phyloP scores from a whole-genome alignment of 306 rosid genomes.

The Vigna hirtella region DNA sequence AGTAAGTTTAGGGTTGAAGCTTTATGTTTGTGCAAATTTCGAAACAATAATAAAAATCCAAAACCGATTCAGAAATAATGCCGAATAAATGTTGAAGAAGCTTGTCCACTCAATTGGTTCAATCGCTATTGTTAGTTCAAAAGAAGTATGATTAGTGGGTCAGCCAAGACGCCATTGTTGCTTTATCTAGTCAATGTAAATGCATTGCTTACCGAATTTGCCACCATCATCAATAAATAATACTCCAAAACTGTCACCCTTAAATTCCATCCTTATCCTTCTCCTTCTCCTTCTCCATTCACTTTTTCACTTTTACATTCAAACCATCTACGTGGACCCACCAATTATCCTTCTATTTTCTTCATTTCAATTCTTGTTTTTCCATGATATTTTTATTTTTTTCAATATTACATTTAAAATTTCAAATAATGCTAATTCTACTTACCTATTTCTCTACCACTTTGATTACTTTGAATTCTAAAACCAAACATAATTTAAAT shows the following conservation, averaged over 20 bases:
- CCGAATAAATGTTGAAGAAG: conserved; percentile 26
- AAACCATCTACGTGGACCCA: background rate
- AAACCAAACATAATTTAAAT: too few relatives aligned
- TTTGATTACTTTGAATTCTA: too few relatives aligned
- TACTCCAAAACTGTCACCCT: conserved; percentile 14
- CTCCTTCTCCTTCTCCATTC: background rate
- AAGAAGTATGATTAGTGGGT: conserved; percentile 42
- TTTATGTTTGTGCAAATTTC: background rate
- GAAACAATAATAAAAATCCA: background rate
- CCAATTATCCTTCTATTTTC: too few relatives aligned
- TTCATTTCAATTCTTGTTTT: too few relatives aligned
- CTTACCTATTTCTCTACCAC: too few relatives aligned
- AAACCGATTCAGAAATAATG: background rate
- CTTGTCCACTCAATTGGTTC: background rate
- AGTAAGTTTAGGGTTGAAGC: background rate
- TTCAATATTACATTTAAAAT: too few relatives aligned
- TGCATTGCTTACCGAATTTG: conserved; percentile 33
- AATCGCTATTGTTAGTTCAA: conserved; percentile 10
- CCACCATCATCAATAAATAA: conserved; percentile 41
- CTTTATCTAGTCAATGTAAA: conserved; percentile 32
- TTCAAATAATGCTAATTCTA: too few relatives aligned
- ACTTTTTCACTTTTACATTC: conserved; percentile 21
- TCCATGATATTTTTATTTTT: too few relatives aligned
- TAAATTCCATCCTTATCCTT: conserved; percentile 39
- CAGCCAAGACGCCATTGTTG: conserved; percentile 29